Percentiles rank a stretch among this genome's conserved stretches.
Conservation (phyloP, 1,284 basidiomycete species). For the Microbotryomycetes sp. region DNA sequence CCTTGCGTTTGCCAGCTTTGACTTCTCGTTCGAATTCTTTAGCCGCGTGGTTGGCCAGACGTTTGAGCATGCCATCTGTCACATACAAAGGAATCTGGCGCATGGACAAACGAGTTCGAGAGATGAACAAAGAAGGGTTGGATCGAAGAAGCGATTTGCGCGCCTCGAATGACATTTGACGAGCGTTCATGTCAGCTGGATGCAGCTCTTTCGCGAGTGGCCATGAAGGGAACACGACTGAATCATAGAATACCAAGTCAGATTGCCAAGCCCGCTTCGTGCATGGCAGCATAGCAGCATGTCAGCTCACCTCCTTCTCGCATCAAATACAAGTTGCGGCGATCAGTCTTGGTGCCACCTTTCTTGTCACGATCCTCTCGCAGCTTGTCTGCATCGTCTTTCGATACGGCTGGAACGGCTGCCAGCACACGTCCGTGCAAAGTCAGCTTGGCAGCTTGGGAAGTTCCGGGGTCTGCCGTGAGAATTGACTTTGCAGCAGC, state of each 20-base stretch:
- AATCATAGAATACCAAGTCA: not conserved
- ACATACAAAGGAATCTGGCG: conserved; percentile 87
- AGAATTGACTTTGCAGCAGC: conserved; percentile 56
- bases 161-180: conserved; percentile 72
- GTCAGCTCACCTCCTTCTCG: conserved; percentile 75
- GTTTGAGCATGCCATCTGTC: conserved; percentile 81
- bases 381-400: conserved; percentile 76
- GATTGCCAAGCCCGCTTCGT: not conserved
- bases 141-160: conserved; percentile 71
- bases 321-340: conserved; percentile 91
- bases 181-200: conserved; percentile 70
- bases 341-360: conserved; percentile 78
- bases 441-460: conserved; percentile 73
- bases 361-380: conserved; percentile 77
- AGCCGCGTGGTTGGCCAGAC: conserved; percentile 73
- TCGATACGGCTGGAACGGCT: conserved; percentile 81
- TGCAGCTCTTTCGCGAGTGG: conserved; percentile 65
- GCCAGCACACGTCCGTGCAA: conserved; percentile 89
- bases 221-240: conserved; percentile 80
- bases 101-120: conserved; percentile 85
- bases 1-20: conserved; percentile 55
- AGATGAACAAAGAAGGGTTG: conserved; percentile 90
- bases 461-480: conserved; percentile 89
- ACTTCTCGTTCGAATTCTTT: conserved; percentile 76
- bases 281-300: not conserved